Conservation (phyloP, 2,329 filamentous ascomycete genomes). For the Phialemoniopsis sp. region DNA sequence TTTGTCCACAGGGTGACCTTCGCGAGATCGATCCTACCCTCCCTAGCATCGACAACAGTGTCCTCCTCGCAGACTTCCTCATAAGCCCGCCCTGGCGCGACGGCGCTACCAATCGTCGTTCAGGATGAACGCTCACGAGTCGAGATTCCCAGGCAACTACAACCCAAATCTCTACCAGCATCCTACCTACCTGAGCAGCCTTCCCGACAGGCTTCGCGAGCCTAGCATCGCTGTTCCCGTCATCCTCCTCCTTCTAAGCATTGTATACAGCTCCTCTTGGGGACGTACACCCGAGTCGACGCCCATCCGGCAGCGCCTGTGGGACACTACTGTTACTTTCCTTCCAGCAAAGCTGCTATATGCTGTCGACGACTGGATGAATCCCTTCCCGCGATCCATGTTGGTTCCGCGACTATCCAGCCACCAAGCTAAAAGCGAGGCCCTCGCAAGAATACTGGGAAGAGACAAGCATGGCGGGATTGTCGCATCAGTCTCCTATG, state of each 20-base stretch:
- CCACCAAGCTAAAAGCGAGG: conserved; percentile 59
- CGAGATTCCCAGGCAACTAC: no score
- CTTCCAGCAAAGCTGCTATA: conserved; percentile 55
- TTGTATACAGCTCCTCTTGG: conserved; percentile 23
- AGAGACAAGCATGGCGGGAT: conserved; percentile 50
- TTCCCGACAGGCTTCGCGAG: conserved; percentile 23
- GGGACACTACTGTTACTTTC: conserved; percentile 55
- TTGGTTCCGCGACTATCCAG: conserved; percentile 30
- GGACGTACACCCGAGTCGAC: not conserved
- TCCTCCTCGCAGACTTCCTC: no score
- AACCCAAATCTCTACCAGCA: conserved; percentile 6
- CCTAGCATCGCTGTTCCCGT: conserved; percentile 28
- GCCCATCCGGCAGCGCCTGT: conserved; percentile 27
- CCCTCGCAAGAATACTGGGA: conserved; percentile 59
- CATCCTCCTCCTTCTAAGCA: conserved; percentile 24
- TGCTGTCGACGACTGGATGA: conserved; percentile 51
- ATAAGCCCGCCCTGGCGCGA: no score
- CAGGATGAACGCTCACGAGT: no score
- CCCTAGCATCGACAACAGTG: no score
- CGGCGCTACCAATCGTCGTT: no score
- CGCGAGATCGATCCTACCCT: no score
- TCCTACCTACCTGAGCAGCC: conserved; percentile 10
- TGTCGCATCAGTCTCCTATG: conserved; percentile 53
- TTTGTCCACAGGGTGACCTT: no score
- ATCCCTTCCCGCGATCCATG: conserved; percentile 35